These are phyloP conservation scores for Hymenoscyphus fructigenus DNA, from an alignment of 2,329 filamentous ascomycete genomes.

Conservation along the genomic window DNA sequence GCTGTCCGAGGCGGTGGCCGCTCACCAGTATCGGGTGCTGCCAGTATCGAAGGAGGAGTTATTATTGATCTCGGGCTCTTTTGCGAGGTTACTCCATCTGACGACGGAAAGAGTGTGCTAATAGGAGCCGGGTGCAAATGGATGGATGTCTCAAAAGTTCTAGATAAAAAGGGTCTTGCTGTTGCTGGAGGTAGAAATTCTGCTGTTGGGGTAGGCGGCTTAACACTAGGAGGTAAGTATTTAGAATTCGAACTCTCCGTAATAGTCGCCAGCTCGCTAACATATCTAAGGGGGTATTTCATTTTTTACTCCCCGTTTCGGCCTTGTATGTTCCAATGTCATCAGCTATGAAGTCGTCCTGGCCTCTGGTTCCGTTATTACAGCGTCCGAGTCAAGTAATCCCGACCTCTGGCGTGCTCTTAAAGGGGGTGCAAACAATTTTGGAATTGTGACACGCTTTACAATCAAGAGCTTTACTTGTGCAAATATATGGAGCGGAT, in stretches of 20 bases:
- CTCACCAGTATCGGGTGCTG: constrained; percentile 49
- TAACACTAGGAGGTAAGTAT: constrained; percentile 8
- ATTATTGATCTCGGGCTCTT: constrained; percentile 45
- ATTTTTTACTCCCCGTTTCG: constrained; percentile 18
- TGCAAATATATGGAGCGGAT: constrained; percentile 11
- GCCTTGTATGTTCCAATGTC: constrained; percentile 15
- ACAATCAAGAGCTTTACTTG: constrained; percentile 17
- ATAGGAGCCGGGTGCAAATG: constrained; percentile 13
- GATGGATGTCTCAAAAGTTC: constrained; percentile 6
- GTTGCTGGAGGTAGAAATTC: constrained; percentile 13
- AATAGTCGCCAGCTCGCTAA: too few species aligned
- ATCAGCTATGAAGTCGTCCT: constrained; percentile 45
- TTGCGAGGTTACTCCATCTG: constrained; percentile 13
- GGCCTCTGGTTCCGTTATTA: constrained; percentile 13
- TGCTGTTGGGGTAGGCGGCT: constrained; percentile 14
- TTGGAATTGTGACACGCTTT: constrained; percentile 20
- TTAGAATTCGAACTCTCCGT: too few species aligned
- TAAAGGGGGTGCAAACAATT: constrained; percentile 16
- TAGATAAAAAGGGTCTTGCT: constrained; percentile 7
- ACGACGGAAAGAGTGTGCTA: constrained; percentile 29
- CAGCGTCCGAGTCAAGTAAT: constrained; percentile 14
- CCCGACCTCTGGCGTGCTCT: constrained; percentile 19
- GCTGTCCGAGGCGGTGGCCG: constrained; percentile 58
- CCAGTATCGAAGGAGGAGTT: constrained; percentile 46
- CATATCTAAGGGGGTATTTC: constrained; percentile 13